These are phyloP conservation scores for Citeromyces siamensis DNA, from an alignment of 1,139 yeast species.

Conservation along the genomic window DNA sequence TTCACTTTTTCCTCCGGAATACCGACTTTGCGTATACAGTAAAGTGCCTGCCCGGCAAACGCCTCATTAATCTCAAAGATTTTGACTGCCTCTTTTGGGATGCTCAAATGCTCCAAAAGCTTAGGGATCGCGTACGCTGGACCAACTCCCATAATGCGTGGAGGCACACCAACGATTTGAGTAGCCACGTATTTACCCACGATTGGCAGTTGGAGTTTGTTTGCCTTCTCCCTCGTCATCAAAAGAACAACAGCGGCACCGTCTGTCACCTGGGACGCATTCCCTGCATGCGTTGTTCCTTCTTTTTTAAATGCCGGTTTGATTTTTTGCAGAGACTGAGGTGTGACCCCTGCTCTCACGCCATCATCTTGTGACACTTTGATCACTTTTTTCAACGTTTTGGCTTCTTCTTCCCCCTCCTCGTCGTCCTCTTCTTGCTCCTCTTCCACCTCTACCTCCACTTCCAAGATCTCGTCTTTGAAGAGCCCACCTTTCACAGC, in stretches of 20 bases:
- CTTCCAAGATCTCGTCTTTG: constrained; percentile 77
- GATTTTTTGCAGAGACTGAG: constrained; percentile 58
- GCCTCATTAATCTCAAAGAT: constrained; percentile 91
- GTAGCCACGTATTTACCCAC: constrained; percentile 71
- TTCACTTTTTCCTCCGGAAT: constrained; percentile 68
- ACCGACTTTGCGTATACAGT: constrained; percentile 52
- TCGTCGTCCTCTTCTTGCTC: constrained; percentile 32
- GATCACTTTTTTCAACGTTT: constrained; percentile 20
- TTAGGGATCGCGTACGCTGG: constrained; percentile 91
- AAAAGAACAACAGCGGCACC: constrained; percentile 89
- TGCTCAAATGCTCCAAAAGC: constrained; percentile 48
- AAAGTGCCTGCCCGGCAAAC: constrained; percentile 88
- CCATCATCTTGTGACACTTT: constrained; percentile 77
- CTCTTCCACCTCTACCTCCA: constrained; percentile 39
- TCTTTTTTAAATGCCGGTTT: constrained; percentile 79
- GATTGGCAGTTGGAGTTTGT: constrained; percentile 50
- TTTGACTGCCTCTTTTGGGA: constrained; percentile 53
- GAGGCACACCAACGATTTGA: constrained; percentile 82
- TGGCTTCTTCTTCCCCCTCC: constrained; percentile 12
- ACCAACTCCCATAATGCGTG: constrained; percentile 95
- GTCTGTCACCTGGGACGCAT: constrained; percentile 90
- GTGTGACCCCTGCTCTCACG: constrained; percentile 78
- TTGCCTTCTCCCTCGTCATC: constrained; percentile 83
- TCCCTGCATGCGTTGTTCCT: constrained; percentile 91
- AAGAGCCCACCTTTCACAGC: constrained; percentile 67